Conservation (phyloP, 768 basidiomycete genomes). For the Favolaschia claudopus region DNA sequence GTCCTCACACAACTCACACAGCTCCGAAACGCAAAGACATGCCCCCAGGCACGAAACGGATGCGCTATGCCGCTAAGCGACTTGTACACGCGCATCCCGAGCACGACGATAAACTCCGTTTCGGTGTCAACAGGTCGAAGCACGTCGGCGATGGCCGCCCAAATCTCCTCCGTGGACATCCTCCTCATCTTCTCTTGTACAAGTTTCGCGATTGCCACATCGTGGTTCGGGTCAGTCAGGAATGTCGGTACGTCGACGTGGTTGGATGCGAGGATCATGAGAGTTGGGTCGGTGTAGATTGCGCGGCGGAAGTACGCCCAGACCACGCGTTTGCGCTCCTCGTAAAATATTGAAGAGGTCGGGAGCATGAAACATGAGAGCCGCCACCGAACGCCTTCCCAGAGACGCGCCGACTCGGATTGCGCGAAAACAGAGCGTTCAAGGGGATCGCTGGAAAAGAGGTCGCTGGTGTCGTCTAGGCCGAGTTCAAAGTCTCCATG, state of each 20-base stretch:
- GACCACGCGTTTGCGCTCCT: constrained; percentile 41
- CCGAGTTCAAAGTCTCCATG: constrained; percentile 30
- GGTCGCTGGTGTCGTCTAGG: constrained; percentile 34
- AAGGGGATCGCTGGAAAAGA: neutral
- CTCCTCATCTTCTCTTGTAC: constrained; percentile 36
- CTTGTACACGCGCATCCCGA: constrained; percentile 41
- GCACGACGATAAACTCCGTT: constrained; percentile 35
- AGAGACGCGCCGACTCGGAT: constrained; percentile 19
- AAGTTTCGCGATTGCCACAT: constrained; percentile 35
- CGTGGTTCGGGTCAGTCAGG: constrained; percentile 35
- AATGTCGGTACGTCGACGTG: constrained; percentile 38
- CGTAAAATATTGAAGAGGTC: constrained; percentile 36
- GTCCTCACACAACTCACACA: constrained; percentile 37
- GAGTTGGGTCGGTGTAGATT: constrained; percentile 42
- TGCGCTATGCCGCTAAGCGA: constrained; percentile 27
- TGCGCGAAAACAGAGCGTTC: neutral
- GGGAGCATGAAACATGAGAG: constrained; percentile 42
- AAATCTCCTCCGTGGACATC: constrained; percentile 32
- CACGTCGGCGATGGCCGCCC: constrained; percentile 37
- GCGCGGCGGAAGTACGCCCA: constrained; percentile 44
- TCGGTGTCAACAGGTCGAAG: constrained; percentile 26
- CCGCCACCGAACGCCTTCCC: constrained; percentile 36
- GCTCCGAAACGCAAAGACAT: constrained; percentile 34
- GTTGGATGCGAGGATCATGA: constrained; percentile 43
- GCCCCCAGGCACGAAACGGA: constrained; percentile 45